Base-by-base conservation (phyloP, 1,284 basidiomycete species). In the Puccinia hordei region DNA sequence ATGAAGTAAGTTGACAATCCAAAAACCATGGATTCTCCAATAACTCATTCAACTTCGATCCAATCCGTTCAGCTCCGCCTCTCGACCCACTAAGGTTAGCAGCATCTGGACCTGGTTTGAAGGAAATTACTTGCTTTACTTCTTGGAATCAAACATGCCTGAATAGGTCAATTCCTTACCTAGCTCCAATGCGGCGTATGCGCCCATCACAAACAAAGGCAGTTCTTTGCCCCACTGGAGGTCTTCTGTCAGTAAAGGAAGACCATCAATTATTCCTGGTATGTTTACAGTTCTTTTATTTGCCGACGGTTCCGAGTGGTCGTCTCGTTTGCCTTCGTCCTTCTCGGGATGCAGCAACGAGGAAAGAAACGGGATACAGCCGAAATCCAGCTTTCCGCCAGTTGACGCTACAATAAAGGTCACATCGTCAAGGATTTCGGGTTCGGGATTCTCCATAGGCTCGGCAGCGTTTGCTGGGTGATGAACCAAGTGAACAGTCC, bases 171-270 rank as follows among this genome's bases (percentile, higher is more conserved):
- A 73, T 51, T 51, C 9, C 61, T 73, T 44, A 80, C 78, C 78
- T 59, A 80, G 44, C 55, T 73, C 78, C 49, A 80, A 57, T 33
- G 44, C 61, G 19, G 78, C 78, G 27, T 80, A 80, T 65, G 69
- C 78, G 6, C 78, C 78, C 71, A 66, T 73, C 44, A 80, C 78
- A 73, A 73, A 80, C 57, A 80, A 65, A 38, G 78, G 78, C 13
- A 80, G 59, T 38, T 73, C 27, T 55, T 61, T 73, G 0, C 78
- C 78, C 69, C 69, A 73, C 38, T 80, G 78, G 24, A 80, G 49
- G 46, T 63, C 69, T 44, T 80, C 78, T 22, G 78, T 73, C 33
- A 80, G 35, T 17, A 65, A 13, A 38, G 78, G 78, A 12, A 80
- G 61, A 53, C 78, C 78, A 33, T 73, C 59, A 27, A 80, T 80